Conservation (phyloP, 805 yeast genomes). For the Torulaspora maleeae region DNA sequence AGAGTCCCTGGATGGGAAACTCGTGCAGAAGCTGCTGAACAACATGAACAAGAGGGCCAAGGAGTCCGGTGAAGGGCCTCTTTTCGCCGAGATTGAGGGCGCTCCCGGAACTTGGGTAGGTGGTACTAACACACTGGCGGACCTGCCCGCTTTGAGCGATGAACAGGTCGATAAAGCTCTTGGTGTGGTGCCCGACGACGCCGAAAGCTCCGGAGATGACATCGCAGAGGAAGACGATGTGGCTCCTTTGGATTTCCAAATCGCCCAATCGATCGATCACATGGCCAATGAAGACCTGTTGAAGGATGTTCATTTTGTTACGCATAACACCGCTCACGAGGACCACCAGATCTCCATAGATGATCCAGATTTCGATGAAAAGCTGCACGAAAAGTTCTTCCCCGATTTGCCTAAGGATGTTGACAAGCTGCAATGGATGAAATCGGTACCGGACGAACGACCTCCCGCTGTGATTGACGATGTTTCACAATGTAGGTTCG, state of each 20-base stretch:
- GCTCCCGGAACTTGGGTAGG: constrained; percentile 38
- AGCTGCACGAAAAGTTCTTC: constrained; percentile 77
- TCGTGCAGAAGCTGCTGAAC: constrained; percentile 53
- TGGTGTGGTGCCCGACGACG: constrained; percentile 12
- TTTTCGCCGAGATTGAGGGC: constrained; percentile 36
- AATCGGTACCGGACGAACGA: constrained; percentile 48
- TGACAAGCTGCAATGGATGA: constrained; percentile 88
- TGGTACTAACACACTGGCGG: constrained; percentile 23
- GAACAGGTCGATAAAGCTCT: constrained; percentile 31
- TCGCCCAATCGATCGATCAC: constrained; percentile 43
- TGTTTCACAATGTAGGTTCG: constrained; percentile 74
- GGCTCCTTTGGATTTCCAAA: constrained; percentile 47
- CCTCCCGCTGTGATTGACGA: constrained; percentile 38
- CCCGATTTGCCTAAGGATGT: constrained; percentile 87
- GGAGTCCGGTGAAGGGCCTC: constrained; percentile 40
- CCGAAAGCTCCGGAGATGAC: neutral
- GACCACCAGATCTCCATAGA: constrained; percentile 48
- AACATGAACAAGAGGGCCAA: constrained; percentile 50
- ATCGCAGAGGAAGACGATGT: constrained; percentile 45
- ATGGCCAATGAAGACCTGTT: constrained; percentile 42
- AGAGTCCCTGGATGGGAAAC: constrained; percentile 61
- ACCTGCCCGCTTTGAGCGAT: constrained; percentile 27
- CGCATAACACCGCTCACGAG: constrained; percentile 40
- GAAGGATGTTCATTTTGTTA: constrained; percentile 60
- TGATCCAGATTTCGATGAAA: constrained; percentile 74